phyloP scores from a whole-genome alignment of 1,284 basidiomycete species.

The Tilletia setariae region DNA sequence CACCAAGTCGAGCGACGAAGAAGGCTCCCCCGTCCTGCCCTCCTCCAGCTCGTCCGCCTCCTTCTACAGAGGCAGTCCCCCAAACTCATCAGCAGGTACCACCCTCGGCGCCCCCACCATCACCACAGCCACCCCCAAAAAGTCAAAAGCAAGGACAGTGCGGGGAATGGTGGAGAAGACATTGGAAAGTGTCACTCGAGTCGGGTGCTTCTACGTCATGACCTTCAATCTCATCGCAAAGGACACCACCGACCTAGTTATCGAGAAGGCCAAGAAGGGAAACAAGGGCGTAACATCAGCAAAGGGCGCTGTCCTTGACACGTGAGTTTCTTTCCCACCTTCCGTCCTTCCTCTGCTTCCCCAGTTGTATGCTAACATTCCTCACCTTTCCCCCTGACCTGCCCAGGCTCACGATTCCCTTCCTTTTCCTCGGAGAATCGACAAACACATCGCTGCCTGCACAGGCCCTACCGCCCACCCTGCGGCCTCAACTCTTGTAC shows the following conservation, averaged over 20 bases:
- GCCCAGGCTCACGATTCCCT: slow-evolving; percentile 38
- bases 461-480: slow-evolving; percentile 30
- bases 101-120: not conserved
- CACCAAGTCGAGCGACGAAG: slow-evolving; percentile 33
- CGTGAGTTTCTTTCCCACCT: not conserved
- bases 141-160: slow-evolving; percentile 29
- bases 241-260: slow-evolving; percentile 10
- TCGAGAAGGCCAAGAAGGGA: slow-evolving; percentile 14
- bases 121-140: slow-evolving; percentile 5
- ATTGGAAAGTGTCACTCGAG: slow-evolving; percentile 38
- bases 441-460: slow-evolving; percentile 36
- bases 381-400: slow-evolving; percentile 4
- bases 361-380: not conserved
- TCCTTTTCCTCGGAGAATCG: slow-evolving; percentile 45
- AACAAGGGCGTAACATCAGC: not conserved
- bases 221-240: slow-evolving; percentile 31
- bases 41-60: not conserved
- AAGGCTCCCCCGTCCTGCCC: not conserved
- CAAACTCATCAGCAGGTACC: not conserved
- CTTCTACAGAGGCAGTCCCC: not conserved
- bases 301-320: not conserved
- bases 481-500: slow-evolving; percentile 34
- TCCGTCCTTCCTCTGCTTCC: not conserved
- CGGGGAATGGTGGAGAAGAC: slow-evolving; percentile 39
- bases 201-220: slow-evolving; percentile 48